Base-by-base conservation (phyloP, 768 basidiomycete species). In the Cubamyces lactineus region DNA sequence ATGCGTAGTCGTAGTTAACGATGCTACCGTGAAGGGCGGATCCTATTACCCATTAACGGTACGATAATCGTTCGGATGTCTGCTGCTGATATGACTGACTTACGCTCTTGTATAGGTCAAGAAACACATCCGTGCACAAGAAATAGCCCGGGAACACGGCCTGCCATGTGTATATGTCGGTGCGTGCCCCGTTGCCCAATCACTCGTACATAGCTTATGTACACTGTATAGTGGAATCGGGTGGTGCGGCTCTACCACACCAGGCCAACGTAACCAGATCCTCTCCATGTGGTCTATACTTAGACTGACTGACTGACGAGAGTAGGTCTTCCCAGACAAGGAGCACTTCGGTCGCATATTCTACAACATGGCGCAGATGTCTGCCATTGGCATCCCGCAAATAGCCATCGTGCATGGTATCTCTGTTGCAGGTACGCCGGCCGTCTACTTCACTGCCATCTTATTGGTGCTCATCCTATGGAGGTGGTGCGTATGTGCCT, bases 351-450 rank as follows among this genome's bases (percentile, higher is more conserved):
- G 95, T 4, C 84, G 95, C 5, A 96, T 97, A 70, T 98, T 98
- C 77, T 97, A 95, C 74, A 97, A 98, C 69, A 96, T 96, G 94
- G 94, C 89, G 59, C 93, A 94, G 80, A 91, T 96, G 91, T 96
- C 94, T 50, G 92, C 93, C 1, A 78, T 94, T 0, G 87, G 91
- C 0, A 93, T 96, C 24, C 94, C 94, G 0, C 95, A 98, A 73
- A 89, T 98, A 67, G 89, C 93, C 11, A 85, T 94, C 24, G 94
- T 98, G 2, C 96, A 97, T 65, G 95, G 95, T 5, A 98, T 96
- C 69, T 92, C 90, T 45, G 94, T 97, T 17, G 95, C 95, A 54
- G 94, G 92, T 72, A 67, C 56, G 70, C 52, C 21, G 17, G 26
- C 13, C 7, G 26, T 17, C 48, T 26, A 38, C 46, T 39, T 7